These are phyloP conservation scores for Iberis pinnata DNA, from an alignment of 345 rosid species.

Conservation along the genomic window DNA sequence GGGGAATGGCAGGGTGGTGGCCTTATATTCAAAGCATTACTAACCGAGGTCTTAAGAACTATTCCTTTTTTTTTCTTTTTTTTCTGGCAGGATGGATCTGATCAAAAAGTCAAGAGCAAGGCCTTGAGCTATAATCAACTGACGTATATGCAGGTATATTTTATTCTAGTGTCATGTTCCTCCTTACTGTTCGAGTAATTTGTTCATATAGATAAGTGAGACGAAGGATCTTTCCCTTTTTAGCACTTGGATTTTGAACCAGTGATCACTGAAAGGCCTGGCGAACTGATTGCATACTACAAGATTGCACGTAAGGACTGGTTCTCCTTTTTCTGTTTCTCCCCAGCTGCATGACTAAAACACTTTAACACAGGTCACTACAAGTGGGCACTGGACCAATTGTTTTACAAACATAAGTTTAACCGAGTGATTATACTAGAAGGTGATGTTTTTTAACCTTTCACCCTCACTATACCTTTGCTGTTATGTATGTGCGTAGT, in stretches of 20 bases:
- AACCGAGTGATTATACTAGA: constrained; percentile 79
- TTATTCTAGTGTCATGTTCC: constrained; percentile 5
- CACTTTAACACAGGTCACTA: constrained; percentile 57
- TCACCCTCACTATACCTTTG: constrained; percentile 6
- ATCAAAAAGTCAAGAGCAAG: constrained; percentile 60
- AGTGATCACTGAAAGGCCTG: constrained; percentile 76
- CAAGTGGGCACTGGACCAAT: constrained; percentile 89
- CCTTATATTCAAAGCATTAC: constrained; percentile 15
- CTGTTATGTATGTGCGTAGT: background rate
- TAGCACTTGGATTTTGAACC: constrained; percentile 80
- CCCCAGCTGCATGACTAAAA: constrained; percentile 23
- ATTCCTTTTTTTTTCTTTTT: too few species aligned
- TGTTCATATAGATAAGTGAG: constrained; percentile 14
- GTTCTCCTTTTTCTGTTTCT: constrained; percentile 22
- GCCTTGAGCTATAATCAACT: constrained; percentile 79
- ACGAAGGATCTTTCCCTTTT: constrained; percentile 21
- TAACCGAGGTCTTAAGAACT: constrained; percentile 6
- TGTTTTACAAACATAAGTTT: constrained; percentile 82
- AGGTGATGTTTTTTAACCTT: constrained; percentile 43
- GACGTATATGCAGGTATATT: constrained; percentile 74
- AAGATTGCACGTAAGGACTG: constrained; percentile 70
- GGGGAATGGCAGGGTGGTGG: constrained; percentile 4
- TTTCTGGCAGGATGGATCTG: constrained; percentile 63
- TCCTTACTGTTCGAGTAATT: constrained; percentile 11
- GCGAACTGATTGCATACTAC: constrained; percentile 89